phyloP scores from a whole-genome alignment of 208 protist genomes.

The Balamuthia mandrillaris region DNA sequence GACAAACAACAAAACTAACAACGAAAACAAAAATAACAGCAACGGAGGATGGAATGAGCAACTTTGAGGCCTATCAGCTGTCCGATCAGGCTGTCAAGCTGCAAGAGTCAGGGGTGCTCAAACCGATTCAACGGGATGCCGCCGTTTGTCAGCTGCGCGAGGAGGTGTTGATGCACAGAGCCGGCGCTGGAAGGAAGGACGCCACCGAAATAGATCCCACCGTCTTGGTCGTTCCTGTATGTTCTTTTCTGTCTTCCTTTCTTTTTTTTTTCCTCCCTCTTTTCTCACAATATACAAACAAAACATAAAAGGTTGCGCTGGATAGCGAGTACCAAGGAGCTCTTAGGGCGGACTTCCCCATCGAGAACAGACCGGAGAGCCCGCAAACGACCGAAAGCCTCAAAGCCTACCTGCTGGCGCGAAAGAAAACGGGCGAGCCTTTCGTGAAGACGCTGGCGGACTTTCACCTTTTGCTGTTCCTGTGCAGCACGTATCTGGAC shows the following conservation, averaged over 20 bases:
- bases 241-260: background rate
- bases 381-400: background rate
- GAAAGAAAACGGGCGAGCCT: slow-evolving; percentile 3
- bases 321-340: background rate
- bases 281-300: too few species aligned
- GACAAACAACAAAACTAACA: background rate
- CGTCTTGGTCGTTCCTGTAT: slow-evolving; percentile 3
- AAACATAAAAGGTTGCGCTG: too few species aligned
- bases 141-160: background rate
- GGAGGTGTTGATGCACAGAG: background rate
- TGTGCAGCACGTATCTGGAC: background rate
- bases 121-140: background rate
- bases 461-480: slow-evolving; percentile 7
- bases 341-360: background rate
- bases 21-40: too few species aligned
- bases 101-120: background rate
- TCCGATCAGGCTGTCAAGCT: background rate
- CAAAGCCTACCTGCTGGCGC: background rate
- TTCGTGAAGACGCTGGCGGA: background rate
- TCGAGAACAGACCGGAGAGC: background rate
- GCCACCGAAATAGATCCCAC: background rate
- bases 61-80: background rate
- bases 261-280: too few species aligned
- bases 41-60: background rate
- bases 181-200: slow-evolving; percentile 1